A percentile compares a stretch with the other conserved stretches of the same genome.
Conservation (phyloP, 2,329 filamentous ascomycete species). For the Anthostomella pinea region DNA sequence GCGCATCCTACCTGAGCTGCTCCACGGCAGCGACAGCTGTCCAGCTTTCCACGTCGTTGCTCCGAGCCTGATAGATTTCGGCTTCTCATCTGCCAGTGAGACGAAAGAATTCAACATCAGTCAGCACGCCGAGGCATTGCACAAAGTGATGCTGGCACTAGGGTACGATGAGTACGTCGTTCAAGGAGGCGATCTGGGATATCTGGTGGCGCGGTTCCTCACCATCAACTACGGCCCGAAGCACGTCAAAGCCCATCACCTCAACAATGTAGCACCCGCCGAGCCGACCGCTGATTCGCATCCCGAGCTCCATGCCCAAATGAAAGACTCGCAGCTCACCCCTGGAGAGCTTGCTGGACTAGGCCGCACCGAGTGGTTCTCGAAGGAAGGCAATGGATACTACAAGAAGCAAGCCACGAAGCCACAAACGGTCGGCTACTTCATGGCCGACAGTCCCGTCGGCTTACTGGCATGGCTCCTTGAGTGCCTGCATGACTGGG, state of each 20-base stretch:
- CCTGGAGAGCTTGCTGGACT: background rate
- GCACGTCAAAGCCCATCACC: constrained; percentile 6
- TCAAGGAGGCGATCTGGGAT: constrained; percentile 9
- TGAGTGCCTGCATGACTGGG: constrained; percentile 8
- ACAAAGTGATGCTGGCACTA: constrained; percentile 8
- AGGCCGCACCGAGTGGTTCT: background rate
- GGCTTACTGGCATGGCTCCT: constrained; percentile 10
- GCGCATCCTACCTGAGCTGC: constrained; percentile 1
- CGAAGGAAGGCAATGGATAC: constrained; percentile 6
- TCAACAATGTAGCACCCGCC: background rate
- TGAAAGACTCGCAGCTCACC: constrained; percentile 1
- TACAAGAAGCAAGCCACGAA: background rate
- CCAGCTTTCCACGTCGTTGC: constrained; percentile 7
- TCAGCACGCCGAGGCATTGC: constrained; percentile 9
- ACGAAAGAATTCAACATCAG: constrained; percentile 4
- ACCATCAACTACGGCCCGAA: constrained; percentile 5
- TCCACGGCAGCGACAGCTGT: background rate
- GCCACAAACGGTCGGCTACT: constrained; percentile 6
- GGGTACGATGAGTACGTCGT: constrained; percentile 10
- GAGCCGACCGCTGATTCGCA: background rate
- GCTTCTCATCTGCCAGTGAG: constrained; percentile 5
- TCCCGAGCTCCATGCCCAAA: constrained; percentile 4
- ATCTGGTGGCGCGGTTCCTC: background rate
- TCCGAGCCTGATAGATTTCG: constrained; percentile 7
- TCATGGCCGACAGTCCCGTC: constrained; percentile 6